Evolutionary conservation across 2,329 filamentous ascomycete genomes (phyloP).

Genomic region (Diplocarpon rosae): DNA sequence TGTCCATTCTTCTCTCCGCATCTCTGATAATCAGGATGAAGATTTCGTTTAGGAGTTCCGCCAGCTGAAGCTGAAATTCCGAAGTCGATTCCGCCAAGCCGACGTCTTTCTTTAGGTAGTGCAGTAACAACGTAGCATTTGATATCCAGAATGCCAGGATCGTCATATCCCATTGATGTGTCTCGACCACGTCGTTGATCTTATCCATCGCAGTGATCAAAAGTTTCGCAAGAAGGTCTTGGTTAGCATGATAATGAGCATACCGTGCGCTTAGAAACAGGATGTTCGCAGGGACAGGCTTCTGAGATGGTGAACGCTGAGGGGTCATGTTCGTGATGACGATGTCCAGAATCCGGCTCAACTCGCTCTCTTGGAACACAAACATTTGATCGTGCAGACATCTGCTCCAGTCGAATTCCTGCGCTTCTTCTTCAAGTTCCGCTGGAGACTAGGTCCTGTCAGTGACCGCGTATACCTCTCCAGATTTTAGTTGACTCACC

Average conservation of each 20-base stretch:
- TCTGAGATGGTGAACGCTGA: slow-evolving; percentile 89
- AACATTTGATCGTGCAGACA: slow-evolving; percentile 99
- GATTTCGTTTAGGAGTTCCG: slow-evolving; percentile 94
- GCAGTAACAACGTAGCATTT: slow-evolving; percentile 86
- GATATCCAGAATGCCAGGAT: slow-evolving; percentile 98
- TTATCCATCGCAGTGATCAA: slow-evolving; percentile 84
- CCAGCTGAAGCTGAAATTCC: slow-evolving; percentile 85
- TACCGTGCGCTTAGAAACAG: slow-evolving; percentile 93
- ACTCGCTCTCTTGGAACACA: slow-evolving; percentile 90
- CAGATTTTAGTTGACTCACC: slow-evolving; percentile 36
- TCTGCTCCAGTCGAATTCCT: slow-evolving; percentile 91
- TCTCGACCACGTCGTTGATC: slow-evolving; percentile 94
- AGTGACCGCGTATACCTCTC: slow-evolving; percentile 7
- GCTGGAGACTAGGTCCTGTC: slow-evolving; percentile 46
- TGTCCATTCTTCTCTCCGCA: slow-evolving; percentile 90
- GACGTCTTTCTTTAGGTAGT: slow-evolving; percentile 91
- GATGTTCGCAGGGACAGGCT: slow-evolving; percentile 93
- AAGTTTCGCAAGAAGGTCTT: slow-evolving; percentile 70
- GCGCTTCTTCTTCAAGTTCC: slow-evolving; percentile 77
- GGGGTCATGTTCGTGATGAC: slow-evolving; percentile 98
- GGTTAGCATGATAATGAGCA: slow-evolving; percentile 89
- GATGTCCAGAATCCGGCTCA: slow-evolving; percentile 85
- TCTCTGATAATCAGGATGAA: slow-evolving; percentile 96
- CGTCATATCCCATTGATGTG: slow-evolving; percentile 98
- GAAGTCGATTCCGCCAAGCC: slow-evolving; percentile 71